These are phyloP conservation scores for Nemania diffusa DNA, from an alignment of 2,329 filamentous ascomycete genomes.

Conservation along the genomic window DNA sequence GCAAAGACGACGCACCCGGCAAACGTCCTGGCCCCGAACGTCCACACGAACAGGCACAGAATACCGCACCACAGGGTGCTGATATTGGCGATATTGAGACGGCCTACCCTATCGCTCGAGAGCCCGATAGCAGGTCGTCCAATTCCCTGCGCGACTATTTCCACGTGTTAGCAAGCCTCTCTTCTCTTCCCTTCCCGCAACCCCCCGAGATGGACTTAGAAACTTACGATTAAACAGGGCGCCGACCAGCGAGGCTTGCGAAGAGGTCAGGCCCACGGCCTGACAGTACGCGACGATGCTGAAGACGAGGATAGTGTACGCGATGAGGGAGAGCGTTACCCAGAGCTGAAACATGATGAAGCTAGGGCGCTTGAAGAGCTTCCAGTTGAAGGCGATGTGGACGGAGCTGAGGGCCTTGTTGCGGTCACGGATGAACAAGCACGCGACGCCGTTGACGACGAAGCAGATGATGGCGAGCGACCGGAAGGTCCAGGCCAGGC, in stretches of 20 bases:
- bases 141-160: slow-evolving; percentile 66
- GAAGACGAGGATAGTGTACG: slow-evolving; percentile 81
- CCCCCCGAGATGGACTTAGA: neutral
- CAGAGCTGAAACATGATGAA: slow-evolving; percentile 74
- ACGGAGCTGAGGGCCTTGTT: slow-evolving; percentile 76
- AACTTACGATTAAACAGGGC: slow-evolving; percentile 74
- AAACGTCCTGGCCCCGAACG: slow-evolving; percentile 70
- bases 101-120: slow-evolving; percentile 74
- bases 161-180: neutral
- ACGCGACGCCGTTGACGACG: slow-evolving; percentile 65
- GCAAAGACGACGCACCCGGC: slow-evolving; percentile 77
- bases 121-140: slow-evolving; percentile 79
- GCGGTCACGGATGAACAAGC: slow-evolving; percentile 73
- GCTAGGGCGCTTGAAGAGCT: slow-evolving; percentile 69
- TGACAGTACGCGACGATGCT: slow-evolving; percentile 78
- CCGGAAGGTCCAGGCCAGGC: slow-evolving; percentile 69
- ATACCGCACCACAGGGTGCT: slow-evolving; percentile 73
- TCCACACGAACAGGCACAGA: slow-evolving; percentile 77
- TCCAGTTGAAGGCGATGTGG: slow-evolving; percentile 72
- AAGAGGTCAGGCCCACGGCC: slow-evolving; percentile 71
- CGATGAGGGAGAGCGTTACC: slow-evolving; percentile 77
- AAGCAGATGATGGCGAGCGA: slow-evolving; percentile 57
- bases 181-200: neutral
- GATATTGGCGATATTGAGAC: slow-evolving; percentile 76
- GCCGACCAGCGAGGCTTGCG: slow-evolving; percentile 76